Evolutionary conservation across 2,329 filamentous ascomycete species (phyloP).

Genomic region (Colletotrichum sp.): DNA sequence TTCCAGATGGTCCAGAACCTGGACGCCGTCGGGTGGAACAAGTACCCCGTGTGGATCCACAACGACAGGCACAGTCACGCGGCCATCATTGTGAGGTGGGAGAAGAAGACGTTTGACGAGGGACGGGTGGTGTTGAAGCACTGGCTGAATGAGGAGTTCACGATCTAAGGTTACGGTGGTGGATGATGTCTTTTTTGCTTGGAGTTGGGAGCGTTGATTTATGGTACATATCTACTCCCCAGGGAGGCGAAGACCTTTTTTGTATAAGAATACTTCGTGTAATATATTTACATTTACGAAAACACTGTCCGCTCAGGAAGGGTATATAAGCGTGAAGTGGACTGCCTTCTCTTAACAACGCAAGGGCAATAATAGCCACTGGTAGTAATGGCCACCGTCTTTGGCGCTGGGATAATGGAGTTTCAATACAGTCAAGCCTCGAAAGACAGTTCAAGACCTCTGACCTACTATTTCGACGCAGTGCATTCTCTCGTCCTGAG

Average conservation of each 20-base stretch:
- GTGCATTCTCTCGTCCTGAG: neutral
- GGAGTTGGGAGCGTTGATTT: constrained; percentile 1
- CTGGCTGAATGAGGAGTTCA: constrained; percentile 80
- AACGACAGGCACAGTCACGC: constrained; percentile 84
- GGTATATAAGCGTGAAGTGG: neutral
- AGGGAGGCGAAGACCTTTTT: neutral
- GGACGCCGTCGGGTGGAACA: constrained; percentile 68
- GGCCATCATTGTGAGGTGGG: constrained; percentile 82
- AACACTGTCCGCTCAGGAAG: neutral
- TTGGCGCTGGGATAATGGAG: too few relatives aligned
- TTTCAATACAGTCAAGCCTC: too few relatives aligned
- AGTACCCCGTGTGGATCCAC: constrained; percentile 76
- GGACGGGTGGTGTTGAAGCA: constrained; percentile 80
- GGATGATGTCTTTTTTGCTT: too few relatives aligned
- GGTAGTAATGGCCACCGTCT: too few relatives aligned
- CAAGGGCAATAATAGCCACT: neutral
- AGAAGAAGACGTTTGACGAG: constrained; percentile 73
- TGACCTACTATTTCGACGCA: neutral
- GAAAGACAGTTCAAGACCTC: too few relatives aligned
- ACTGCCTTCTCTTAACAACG: neutral
- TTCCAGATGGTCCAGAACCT: constrained; percentile 84
- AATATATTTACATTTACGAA: neutral
- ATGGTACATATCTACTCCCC: neutral
- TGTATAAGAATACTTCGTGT: neutral
- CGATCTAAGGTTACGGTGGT: constrained; percentile 35